Conservation (phyloP, 2,329 filamentous ascomycete genomes). For the Dichotomopilus funicola region DNA sequence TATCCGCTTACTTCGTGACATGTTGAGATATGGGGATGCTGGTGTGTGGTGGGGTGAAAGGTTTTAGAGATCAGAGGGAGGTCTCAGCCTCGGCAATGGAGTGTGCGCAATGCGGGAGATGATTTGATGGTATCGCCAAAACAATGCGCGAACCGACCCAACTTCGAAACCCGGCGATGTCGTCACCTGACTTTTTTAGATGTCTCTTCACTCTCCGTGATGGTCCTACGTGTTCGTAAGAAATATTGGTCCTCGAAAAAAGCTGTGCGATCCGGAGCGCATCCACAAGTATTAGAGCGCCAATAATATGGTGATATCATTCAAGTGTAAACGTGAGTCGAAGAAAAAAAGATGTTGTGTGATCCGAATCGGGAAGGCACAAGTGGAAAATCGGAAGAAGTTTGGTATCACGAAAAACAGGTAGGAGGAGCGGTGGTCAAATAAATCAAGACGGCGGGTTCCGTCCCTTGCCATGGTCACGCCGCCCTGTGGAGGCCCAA, state of each 20-base stretch:
- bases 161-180: background rate
- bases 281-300: background rate
- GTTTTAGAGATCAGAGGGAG: background rate
- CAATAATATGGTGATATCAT: background rate
- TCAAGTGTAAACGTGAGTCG: background rate
- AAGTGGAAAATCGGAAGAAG: no score
- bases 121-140: background rate
- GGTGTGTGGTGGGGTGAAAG: background rate
- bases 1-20: slow-evolving; percentile 9
- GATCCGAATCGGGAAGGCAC: background rate
- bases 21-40: background rate
- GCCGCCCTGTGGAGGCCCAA: slow-evolving; percentile 1
- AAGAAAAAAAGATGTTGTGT: background rate
- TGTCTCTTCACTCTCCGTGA: background rate
- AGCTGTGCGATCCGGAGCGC: background rate
- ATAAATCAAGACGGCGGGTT: no score
- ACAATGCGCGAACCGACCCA: background rate
- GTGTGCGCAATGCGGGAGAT: background rate
- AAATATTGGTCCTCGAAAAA: background rate
- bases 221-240: background rate
- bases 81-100: no score
- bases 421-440: no score
- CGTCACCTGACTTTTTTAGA: background rate
- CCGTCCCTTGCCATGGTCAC: background rate
- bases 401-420: no score